Base-by-base conservation (phyloP, 78 protist species). In the Tieghemostelium lacteum region DNA sequence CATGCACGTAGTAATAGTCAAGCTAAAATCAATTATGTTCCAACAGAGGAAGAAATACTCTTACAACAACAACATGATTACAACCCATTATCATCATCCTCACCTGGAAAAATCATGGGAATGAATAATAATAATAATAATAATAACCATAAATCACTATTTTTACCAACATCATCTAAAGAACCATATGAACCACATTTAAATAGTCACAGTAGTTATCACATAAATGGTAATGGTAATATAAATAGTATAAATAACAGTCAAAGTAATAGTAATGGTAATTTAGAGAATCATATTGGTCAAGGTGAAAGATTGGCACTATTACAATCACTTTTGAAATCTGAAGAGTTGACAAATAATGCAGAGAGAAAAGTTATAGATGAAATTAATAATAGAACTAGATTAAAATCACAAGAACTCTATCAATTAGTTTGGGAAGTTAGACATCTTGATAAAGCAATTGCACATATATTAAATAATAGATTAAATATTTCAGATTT, bases 361-460 rank as follows among this genome's bases (percentile, higher is more conserved):
- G 88, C 88, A 17, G 88, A 77, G 54, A 42, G 75, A 37, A 77
- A 77, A 61, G 88, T 77, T 3, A 66, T 66, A 14, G 75, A 66
- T 65, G 88, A 77, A 54, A 77, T 77, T 29, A 77, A 77, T 37
- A 65, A 65, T 28, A 33, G 58, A 26, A 77, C 88, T 6, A 29
- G 69, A 28, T 75, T 65, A 36, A 77, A 55, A 54, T 77, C 88
- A 20, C 62, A 77, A 37, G 88, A 77, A 39, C 39, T 77, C 26
- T 77, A 77, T 77, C 88, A 77, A 37, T 77, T 65, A 45, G 76
- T 77, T 54, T 77, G 88, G 88, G 88, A 77, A 65, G 88, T 77
- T 42, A 42, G 88, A 42, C 61, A 77, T 42, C 50, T 77, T 1
- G 88, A 77, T 42, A 77, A 77, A 54, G 72, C 88, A 37, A 77